Evolutionary conservation across 73 alveolate species (phyloP).

Genomic region (Tetrahymena malaccensis): DNA sequence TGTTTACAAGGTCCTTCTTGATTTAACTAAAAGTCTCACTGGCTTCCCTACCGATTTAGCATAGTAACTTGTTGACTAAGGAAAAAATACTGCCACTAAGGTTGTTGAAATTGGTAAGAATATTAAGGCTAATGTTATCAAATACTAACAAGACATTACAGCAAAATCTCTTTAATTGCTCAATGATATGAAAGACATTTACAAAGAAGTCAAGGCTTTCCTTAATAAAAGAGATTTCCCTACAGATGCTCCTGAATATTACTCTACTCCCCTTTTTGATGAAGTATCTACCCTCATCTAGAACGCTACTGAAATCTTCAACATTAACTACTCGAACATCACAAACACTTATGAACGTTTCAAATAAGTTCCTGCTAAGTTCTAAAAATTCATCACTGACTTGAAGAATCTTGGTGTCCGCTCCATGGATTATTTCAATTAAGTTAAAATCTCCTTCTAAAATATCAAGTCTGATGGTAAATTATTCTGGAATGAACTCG

Average conservation of each 20-base stretch:
- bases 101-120: not conserved
- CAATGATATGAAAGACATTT: not conserved
- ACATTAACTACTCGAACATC: not conserved
- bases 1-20: not conserved
- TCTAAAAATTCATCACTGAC: not conserved
- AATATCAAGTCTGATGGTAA: not conserved
- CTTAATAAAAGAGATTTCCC: not conserved
- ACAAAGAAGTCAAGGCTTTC: not conserved
- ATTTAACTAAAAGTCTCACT: not conserved
- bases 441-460: not conserved
- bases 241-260: not conserved
- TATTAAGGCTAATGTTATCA: not conserved
- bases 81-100: not conserved
- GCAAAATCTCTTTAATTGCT: not conserved
- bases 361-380: not conserved
- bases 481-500: not conserved
- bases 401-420: not conserved
- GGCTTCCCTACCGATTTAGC: not conserved
- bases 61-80: not conserved
- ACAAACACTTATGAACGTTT: not conserved
- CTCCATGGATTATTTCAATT: not conserved
- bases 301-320: not conserved
- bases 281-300: not conserved
- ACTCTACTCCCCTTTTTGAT: not conserved
- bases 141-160: not conserved